Conservation (phyloP, 2,329 filamentous ascomycete genomes). For the Aspergillus felis region DNA sequence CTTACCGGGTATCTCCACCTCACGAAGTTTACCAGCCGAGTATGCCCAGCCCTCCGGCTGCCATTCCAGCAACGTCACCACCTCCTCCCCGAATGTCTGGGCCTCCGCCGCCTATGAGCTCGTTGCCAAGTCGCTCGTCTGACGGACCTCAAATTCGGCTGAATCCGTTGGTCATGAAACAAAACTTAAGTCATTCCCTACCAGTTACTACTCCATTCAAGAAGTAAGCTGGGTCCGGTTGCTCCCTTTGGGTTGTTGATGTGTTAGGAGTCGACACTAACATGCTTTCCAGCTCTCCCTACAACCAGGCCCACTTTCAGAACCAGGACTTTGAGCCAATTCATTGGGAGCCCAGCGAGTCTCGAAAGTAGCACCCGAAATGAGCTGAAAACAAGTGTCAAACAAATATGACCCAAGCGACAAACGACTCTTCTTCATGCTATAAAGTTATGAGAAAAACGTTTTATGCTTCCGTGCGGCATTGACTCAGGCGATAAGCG, state of each 20-base stretch:
- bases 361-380: constrained; percentile 21
- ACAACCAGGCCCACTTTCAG: constrained; percentile 45
- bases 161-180: constrained; percentile 40
- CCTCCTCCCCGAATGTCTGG: constrained; percentile 23
- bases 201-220: constrained; percentile 40
- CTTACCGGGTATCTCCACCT: constrained; percentile 28
- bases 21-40: constrained; percentile 34
- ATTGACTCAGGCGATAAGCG: neutral
- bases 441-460: neutral
- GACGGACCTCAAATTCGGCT: constrained; percentile 40
- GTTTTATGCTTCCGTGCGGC: neutral
- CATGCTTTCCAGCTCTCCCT: constrained; percentile 33
- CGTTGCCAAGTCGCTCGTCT: constrained; percentile 29
- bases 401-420: neutral
- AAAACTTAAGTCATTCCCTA: constrained; percentile 36
- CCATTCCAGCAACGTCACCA: constrained; percentile 26
- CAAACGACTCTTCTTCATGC: neutral
- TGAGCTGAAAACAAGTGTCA: neutral
- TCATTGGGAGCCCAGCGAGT: constrained; percentile 42
- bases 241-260: neutral
- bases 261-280: constrained; percentile 1
- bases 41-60: constrained; percentile 23
- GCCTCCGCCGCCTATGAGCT: constrained; percentile 30
- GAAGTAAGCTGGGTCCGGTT: constrained; percentile 29
- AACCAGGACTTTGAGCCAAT: constrained; percentile 45